These are phyloP conservation scores for Casuarina cunninghamiana DNA, from an alignment of 306 rosid species.

Conservation along the genomic window DNA sequence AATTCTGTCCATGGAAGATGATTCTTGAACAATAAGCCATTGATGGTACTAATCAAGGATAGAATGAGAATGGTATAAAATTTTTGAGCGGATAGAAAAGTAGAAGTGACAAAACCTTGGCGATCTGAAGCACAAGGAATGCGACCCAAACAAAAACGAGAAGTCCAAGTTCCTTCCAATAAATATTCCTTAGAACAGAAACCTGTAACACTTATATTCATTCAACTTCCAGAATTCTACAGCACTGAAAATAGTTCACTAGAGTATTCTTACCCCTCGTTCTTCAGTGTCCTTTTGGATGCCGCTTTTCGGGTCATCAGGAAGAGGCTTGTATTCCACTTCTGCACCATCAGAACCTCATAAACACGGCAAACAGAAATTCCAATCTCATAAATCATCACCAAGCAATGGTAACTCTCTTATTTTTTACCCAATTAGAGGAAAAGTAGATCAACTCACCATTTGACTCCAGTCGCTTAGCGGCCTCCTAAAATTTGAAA, in stretches of 20 bases:
- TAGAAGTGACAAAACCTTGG: slow-evolving; percentile 53
- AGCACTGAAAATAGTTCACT: neutral
- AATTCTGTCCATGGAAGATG: slow-evolving; percentile 39
- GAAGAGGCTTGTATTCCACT: slow-evolving; percentile 75
- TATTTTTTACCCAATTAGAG: slow-evolving; percentile 6
- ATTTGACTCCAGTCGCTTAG: slow-evolving; percentile 45
- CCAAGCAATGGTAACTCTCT: neutral
- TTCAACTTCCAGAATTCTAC: slow-evolving; percentile 32
- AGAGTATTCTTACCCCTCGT: slow-evolving; percentile 31
- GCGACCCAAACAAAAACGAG: slow-evolving; percentile 86
- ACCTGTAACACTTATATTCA: slow-evolving; percentile 49
- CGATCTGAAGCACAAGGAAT: slow-evolving; percentile 73
- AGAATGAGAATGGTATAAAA: slow-evolving; percentile 8
- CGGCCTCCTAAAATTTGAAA: slow-evolving; percentile 62
- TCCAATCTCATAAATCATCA: slow-evolving; percentile 16
- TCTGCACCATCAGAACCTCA: slow-evolving; percentile 50
- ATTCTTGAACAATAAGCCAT: slow-evolving; percentile 15
- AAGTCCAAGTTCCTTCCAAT: slow-evolving; percentile 89
- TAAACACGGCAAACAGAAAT: slow-evolving; percentile 23
- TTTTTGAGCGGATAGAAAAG: slow-evolving; percentile 4
- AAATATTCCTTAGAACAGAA: slow-evolving; percentile 59
- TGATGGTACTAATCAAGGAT: neutral
- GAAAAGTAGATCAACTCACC: slow-evolving; percentile 49
- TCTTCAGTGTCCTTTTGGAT: slow-evolving; percentile 34
- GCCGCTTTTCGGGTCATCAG: slow-evolving; percentile 53